Conservation (phyloP, 441 rosid species). For the Mallotus repandus region DNA sequence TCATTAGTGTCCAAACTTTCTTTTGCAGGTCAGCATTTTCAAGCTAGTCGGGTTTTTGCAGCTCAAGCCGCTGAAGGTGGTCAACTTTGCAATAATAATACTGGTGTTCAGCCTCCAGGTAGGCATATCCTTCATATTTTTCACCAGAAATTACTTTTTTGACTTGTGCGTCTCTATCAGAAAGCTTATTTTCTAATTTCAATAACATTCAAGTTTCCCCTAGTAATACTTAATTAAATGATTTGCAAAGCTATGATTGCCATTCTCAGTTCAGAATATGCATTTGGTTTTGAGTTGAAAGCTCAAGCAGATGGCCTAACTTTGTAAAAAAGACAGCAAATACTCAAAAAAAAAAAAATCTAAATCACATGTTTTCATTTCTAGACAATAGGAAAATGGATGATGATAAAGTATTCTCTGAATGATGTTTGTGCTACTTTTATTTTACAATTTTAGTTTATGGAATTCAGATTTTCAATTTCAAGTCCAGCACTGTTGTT, state of each 20-base stretch:
- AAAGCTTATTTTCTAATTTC: background rate
- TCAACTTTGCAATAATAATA: constrained; percentile 12
- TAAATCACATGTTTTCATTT: background rate
- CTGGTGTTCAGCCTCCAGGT: constrained; percentile 17
- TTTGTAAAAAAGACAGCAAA: background rate
- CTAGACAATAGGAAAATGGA: background rate
- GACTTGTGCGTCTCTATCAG: background rate
- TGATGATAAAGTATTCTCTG: background rate
- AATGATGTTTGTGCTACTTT: background rate
- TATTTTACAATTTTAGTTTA: background rate
- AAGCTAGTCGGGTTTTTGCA: constrained; percentile 11
- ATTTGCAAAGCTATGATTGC: background rate
- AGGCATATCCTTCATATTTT: constrained; percentile 8
- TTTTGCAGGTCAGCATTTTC: constrained; percentile 23
- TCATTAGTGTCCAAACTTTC: constrained; percentile 4
- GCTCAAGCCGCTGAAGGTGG: constrained; percentile 14
- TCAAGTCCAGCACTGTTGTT: background rate
- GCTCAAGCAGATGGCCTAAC: background rate
- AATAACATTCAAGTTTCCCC: background rate
- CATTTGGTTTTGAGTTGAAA: background rate
- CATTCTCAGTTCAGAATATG: background rate
- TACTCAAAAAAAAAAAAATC: background rate
- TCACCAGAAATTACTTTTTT: constrained; percentile 3
- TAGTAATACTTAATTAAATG: background rate
- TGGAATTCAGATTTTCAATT: background rate